Percentiles rank a stretch among this genome's conserved stretches.
Evolutionary conservation across 176 grass and related monocot genomes (phyloP).

Genomic region (Musa beccarii): DNA sequence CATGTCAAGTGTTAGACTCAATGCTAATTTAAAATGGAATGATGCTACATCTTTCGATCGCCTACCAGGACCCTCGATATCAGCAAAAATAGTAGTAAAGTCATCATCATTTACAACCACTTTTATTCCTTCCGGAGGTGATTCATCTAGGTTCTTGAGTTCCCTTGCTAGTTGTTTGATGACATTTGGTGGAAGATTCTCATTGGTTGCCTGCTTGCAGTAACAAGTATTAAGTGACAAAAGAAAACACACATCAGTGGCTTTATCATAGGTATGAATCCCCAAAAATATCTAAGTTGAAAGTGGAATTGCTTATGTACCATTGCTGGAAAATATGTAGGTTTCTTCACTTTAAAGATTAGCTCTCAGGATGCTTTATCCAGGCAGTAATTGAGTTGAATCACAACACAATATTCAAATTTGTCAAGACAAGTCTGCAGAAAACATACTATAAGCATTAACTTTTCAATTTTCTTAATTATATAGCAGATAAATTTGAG

Average conservation of each 20-base stretch:
- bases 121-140: constrained; percentile 92
- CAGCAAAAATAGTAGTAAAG: constrained; percentile 87
- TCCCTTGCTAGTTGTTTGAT: constrained; percentile 87
- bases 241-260: not conserved
- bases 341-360: not conserved
- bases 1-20: not conserved
- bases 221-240: not conserved
- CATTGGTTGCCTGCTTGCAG: constrained; percentile 61
- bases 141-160: constrained; percentile 82
- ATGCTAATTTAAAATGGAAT: not conserved
- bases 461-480: not conserved
- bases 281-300: not conserved
- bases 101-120: constrained; percentile 92
- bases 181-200: constrained; percentile 91
- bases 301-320: not conserved
- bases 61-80: constrained; percentile 84
- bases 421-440: not conserved
- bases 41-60: not conserved
- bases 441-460: not conserved
- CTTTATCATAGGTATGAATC: not conserved
- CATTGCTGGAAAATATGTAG: not conserved
- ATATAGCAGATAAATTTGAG: not conserved
- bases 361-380: not conserved
- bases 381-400: not conserved
- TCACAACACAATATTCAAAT: not conserved